Evolutionary conservation across 352 stramenopile species (phyloP), one percentile per base, ranked within the genome.

Genomic region (Phytopythium vexans): DNA sequence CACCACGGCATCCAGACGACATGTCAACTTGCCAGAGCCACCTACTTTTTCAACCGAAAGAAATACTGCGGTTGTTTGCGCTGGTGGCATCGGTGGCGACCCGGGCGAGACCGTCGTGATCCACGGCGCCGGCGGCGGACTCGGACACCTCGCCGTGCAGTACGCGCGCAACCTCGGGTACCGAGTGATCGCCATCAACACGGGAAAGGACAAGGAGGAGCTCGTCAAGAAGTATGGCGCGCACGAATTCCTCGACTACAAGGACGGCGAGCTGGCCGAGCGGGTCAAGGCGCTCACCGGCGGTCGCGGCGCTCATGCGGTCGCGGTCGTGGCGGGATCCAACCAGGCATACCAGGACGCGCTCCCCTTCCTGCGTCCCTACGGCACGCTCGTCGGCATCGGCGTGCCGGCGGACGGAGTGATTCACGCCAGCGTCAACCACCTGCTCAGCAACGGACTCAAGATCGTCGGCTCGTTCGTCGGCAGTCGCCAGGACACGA

Each of bases 131-230:
- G 68, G 89, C 41, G 86, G 86, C 32, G 73, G 84, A 16, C 65
- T 95, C 11, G 85, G 86, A 16, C 86, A 95, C 55, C 64, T 94
- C 50, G 83, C 63, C 9, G 68, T 87, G 27, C 89, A 94, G 60
- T 82, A 91, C 51, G 86, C 77, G 7, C 60, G 68, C 1, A 66
- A 65, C 4, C 81, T 94, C 58, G 77, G 79, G 40, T 77, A 74
- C 52, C 69, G 83, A 15, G 76, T 93, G 5, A 81, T 86, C 16
- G 77, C 88, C 0, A 76, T 97, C 35, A 84, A 87, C 55, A 61
- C 77, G 7, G 71, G 68, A 11, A 66, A 72, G 3, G 66, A 65
- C 11, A 97, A 96, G 59, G 64, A 68, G 41, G 70, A 80, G 41
- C 56, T 87, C 8, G 78, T 88, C 10, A 56, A 58, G 48, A 70